These are phyloP conservation scores for Neurospora sp. DNA, from an alignment of 495 filamentous ascomycete species.

Conservation along the genomic window DNA sequence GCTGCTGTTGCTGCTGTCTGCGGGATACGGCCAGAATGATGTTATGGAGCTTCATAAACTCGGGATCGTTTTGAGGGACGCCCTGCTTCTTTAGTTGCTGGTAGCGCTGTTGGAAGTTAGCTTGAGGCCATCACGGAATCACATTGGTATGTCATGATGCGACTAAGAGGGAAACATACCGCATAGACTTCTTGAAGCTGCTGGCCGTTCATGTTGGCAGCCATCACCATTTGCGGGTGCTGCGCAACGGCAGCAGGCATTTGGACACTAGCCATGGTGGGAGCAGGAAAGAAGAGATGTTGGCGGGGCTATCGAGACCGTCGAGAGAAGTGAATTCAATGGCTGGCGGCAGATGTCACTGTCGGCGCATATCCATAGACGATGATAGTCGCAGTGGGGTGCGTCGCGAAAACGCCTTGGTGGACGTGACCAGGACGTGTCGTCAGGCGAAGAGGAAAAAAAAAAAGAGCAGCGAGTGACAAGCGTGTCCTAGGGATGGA, in stretches of 20 bases:
- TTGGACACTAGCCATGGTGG: slow-evolving; percentile 71
- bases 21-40: slow-evolving; percentile 58
- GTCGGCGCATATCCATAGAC: slow-evolving; percentile 29
- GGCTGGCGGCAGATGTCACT: slow-evolving; percentile 8
- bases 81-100: slow-evolving; percentile 71
- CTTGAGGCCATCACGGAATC: slow-evolving; percentile 9
- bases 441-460: background rate
- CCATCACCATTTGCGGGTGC: slow-evolving; percentile 44
- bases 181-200: slow-evolving; percentile 51
- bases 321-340: slow-evolving; percentile 10
- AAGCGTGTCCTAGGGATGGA: background rate
- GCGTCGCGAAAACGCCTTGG: slow-evolving; percentile 6
- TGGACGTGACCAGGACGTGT: background rate
- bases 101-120: slow-evolving; percentile 52
- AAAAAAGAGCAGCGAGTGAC: background rate
- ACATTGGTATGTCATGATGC: background rate
- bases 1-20: slow-evolving; percentile 39
- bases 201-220: slow-evolving; percentile 46
- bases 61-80: slow-evolving; percentile 64
- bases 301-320: slow-evolving; percentile 2
- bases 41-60: slow-evolving; percentile 62
- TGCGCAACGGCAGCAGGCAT: slow-evolving; percentile 49
- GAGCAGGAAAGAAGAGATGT: slow-evolving; percentile 2
- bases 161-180: slow-evolving; percentile 32
- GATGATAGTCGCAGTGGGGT: slow-evolving; percentile 10